phyloP scores from a whole-genome alignment of 176 grass and related monocot genomes.

The Triticum dicoccoides region DNA sequence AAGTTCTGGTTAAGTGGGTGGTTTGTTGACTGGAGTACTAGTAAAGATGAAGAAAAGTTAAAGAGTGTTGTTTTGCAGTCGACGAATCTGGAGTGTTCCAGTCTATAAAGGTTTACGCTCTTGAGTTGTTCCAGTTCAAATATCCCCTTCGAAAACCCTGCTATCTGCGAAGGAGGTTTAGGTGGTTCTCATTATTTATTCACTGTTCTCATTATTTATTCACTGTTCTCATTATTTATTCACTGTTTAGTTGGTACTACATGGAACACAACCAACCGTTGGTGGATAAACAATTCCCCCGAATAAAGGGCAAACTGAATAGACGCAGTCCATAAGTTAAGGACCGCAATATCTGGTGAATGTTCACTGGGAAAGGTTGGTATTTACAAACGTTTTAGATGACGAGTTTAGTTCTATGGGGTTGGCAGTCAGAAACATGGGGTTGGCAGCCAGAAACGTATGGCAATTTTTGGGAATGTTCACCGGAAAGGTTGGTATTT shows the following conservation, averaged over 20 bases:
- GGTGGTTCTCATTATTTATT: not conserved
- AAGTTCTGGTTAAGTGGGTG: not conserved
- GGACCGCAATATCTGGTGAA: no score
- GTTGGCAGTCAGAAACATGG: no score
- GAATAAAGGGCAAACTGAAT: not conserved
- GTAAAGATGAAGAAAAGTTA: not conserved
- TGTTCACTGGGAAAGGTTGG: no score
- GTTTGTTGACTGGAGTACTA: not conserved
- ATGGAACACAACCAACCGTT: not conserved
- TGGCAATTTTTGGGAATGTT: no score
- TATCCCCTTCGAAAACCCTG: not conserved
- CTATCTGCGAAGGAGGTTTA: not conserved
- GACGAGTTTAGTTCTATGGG: no score
- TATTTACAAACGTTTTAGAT: no score
- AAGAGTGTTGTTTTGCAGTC: not conserved
- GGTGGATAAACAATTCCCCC: constrained; percentile 18
- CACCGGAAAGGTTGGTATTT: no score
- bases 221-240: not conserved
- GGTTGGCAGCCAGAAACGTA: no score
- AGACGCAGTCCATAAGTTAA: no score
- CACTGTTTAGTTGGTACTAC: not conserved
- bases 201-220: not conserved
- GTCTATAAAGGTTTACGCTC: not conserved
- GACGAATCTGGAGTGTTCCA: not conserved
- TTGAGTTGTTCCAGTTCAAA: constrained; percentile 1